Evolutionary conservation across 2,329 filamentous ascomycete genomes (phyloP), one percentile per base, ranked within the genome.

Genomic region (Apiospora aurea): DNA sequence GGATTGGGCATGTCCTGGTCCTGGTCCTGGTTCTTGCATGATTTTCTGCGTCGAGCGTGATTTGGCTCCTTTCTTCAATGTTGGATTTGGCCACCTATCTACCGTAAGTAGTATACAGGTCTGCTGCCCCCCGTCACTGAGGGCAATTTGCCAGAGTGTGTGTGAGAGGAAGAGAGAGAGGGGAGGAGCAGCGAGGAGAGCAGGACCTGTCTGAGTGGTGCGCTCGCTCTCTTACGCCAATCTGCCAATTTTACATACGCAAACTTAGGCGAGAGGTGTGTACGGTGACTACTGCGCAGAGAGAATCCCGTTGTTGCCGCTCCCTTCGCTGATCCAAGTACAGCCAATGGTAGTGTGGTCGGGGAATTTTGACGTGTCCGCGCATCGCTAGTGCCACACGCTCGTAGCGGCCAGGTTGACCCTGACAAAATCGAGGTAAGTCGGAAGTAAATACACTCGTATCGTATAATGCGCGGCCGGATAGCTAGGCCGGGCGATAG

Each of bases 361-460:
- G 70, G 70, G 68, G 64, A 71, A 68, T 71, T 68, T 71, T 68
- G 64, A 71, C 70, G 70, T 71, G 70, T 53, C 70, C 61, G 41
- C 64, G 70, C 70, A 68, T 71, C 47, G 68, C 67, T 71, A 71
- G 70, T 71, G 57, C 46, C 46, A 68, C 34, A 64, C 38, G 34
- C 34, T 64, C 57, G 34, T 64, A 41, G 57, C 57, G 38, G 18
- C 34, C n/a, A 64, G 57, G 21, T 18, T 10, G 57, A 14, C 57
- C 57, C 57, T 64, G 57, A 24, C 34, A 41, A 64, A 41, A 38
- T n/a, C 29, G 38, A 11, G 1, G 51, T 57, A 16, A 10, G 53
- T 61, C 53, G 10, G 13, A 41, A 34, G 47, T 11, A 13, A 61
- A 29, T 21, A 29, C 41, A 13, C 53, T 61, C 26, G 49, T 53